Evolutionary conservation across 2,329 filamentous ascomycete genomes (phyloP), one percentile per base, ranked within the genome.

Genomic region (Sporothrix schenckii): DNA sequence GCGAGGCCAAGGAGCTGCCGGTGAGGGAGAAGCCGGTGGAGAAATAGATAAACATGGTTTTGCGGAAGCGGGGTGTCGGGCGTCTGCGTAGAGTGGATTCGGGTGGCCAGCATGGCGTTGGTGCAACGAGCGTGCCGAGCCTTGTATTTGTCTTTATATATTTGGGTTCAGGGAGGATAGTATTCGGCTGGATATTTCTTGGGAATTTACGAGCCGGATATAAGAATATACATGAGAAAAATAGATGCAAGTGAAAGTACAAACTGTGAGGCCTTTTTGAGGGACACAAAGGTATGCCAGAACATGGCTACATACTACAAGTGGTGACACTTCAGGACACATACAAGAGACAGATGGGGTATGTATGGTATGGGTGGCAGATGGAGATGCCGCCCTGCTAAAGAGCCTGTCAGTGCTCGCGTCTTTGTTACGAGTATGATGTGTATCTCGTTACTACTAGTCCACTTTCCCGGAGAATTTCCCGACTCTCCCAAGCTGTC

Each of bases 1-100:
- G 73, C 19, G 75, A 76, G 53, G 69, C 75, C 9, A 77, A 75
- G 71, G 74, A 72, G 56, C 72, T 79, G 21, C 77, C 77, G 0
- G 74, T 78, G 30, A 72, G 77, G 41, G 73, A 76, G 49, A 79
- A 79, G 74, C 71, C 75, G n/a, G 73, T 73, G 5, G 76, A 78
- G 71, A 76, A 76, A 58, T 76, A 75, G 67, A 30, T 5, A 39
- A 7, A 3, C 19, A 14, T 7, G 14, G n/a, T 6, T 13, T 44
- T 30, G 19, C 9, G n/a, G 21, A 14, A 49, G 21, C 10, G n/a
- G 16, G 27, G n/a, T 11, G 47, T 16, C 4, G 60, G 1, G 34
- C 9, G 56, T 34, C 7, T 50, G 47, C 19, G 19, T 39, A 39
- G 47, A 66, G 47, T 39, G 27, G 2, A 13, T n/a, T 49, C 5